These are phyloP conservation scores for Saccharomycopsis sp. DNA, from an alignment of 805 yeast genomes.

Conservation along the genomic window DNA sequence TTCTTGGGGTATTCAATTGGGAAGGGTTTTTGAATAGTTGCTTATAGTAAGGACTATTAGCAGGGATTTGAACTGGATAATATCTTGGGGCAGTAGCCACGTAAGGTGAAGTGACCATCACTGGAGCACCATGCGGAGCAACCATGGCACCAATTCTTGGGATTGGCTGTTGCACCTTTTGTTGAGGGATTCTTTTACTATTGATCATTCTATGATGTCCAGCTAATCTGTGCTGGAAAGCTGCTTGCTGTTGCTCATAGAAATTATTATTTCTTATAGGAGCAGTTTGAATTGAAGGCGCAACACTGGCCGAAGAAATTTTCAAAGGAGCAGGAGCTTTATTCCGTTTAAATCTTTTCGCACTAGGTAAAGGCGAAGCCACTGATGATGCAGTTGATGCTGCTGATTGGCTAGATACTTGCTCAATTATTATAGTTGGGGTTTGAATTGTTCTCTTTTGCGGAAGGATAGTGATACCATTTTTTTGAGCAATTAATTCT, in stretches of 20 bases:
- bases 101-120: conserved; percentile 6
- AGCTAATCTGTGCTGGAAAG: conserved; percentile 3
- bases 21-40: conserved; percentile 4
- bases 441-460: conserved; percentile 9
- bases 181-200: not conserved
- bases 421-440: conserved; percentile 20
- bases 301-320: conserved; percentile 21
- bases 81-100: conserved; percentile 22
- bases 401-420: conserved; percentile 10
- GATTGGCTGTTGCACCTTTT: no score
- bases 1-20: conserved; percentile 9
- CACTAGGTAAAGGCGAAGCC: conserved; percentile 21
- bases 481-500: conserved; percentile 18
- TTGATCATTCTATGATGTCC: not conserved
- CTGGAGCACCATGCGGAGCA: not conserved
- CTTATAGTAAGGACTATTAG: conserved; percentile 15
- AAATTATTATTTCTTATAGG: conserved; percentile 24
- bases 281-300: conserved; percentile 29
- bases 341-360: conserved; percentile 27
- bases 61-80: conserved; percentile 12
- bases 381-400: not conserved
- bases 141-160: not conserved
- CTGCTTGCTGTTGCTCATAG: not conserved
- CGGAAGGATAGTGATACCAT: not conserved
- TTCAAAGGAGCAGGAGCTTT: conserved; percentile 29